These are phyloP conservation scores for Glycyrrhiza uralensis DNA, from an alignment of 306 rosid species.

Conservation along the genomic window DNA sequence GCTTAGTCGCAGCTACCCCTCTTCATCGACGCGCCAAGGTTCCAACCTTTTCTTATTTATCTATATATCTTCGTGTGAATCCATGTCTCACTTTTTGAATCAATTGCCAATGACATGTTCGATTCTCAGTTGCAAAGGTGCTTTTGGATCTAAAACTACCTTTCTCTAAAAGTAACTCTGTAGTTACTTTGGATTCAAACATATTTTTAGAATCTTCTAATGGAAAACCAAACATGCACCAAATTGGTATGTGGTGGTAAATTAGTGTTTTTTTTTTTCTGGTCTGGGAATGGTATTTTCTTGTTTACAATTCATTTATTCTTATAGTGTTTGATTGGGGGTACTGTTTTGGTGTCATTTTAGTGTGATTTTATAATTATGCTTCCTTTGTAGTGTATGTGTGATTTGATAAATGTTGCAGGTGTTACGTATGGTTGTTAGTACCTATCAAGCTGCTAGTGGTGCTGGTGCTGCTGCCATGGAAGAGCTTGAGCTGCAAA, in stretches of 20 bases:
- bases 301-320: background rate
- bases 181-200: too few relatives aligned
- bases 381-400: background rate
- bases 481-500: constrained; percentile 95
- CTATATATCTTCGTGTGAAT: background rate
- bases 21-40: constrained; percentile 93
- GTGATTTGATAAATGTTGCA: constrained; percentile 36
- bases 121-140: too few relatives aligned
- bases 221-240: too few relatives aligned
- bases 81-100: background rate
- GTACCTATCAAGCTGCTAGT: constrained; percentile 97
- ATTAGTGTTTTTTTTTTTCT: background rate
- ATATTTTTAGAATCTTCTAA: too few relatives aligned
- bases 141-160: too few relatives aligned
- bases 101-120: too few relatives aligned
- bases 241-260: background rate
- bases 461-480: constrained; percentile 99
- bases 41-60: background rate
- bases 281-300: background rate
- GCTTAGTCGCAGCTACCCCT: constrained; percentile 96
- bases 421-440: constrained; percentile 94
- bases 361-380: background rate
- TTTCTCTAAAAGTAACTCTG: too few relatives aligned
- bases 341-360: background rate
- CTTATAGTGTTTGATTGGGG: background rate